Evolutionary conservation across 2,329 filamentous ascomycete genomes (phyloP).

Genomic region (Ophiocordyceps sinensis): DNA sequence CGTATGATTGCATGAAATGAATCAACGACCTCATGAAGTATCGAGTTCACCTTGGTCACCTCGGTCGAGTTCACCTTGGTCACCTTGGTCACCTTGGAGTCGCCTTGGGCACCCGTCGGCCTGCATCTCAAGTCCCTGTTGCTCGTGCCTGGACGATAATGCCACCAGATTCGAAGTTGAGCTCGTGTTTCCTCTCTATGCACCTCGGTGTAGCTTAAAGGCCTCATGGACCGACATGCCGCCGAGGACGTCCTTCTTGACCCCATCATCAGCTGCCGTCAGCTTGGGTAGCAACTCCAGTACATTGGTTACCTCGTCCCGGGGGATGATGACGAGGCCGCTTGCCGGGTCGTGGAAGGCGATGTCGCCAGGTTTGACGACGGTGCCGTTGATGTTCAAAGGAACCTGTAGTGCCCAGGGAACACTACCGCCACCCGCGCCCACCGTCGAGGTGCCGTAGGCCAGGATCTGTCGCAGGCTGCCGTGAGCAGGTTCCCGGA

Average conservation of each 20-base stretch:
- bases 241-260: constrained; percentile 48
- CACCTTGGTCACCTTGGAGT: no score
- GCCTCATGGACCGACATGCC: constrained; percentile 51
- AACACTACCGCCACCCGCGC: constrained; percentile 39
- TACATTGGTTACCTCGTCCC: constrained; percentile 42
- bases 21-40: constrained; percentile 18
- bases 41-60: not conserved
- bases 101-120: not conserved
- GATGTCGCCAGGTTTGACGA: constrained; percentile 44
- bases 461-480: constrained; percentile 32
- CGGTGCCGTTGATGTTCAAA: constrained; percentile 26
- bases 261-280: constrained; percentile 38
- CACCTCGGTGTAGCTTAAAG: constrained; percentile 41
- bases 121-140: no score
- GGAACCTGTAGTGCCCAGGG: constrained; percentile 37
- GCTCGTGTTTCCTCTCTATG: no score
- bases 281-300: constrained; percentile 42
- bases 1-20: constrained; percentile 24
- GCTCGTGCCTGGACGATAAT: no score
- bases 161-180: no score
- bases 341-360: constrained; percentile 56
- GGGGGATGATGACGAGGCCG: constrained; percentile 54
- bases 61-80: no score
- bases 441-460: constrained; percentile 40
- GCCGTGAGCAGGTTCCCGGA: no score